Percentiles rank a stretch among this genome's conserved stretches.
Conservation (phyloP, 2,329 filamentous ascomycete genomes). For the Didymella glomerata region DNA sequence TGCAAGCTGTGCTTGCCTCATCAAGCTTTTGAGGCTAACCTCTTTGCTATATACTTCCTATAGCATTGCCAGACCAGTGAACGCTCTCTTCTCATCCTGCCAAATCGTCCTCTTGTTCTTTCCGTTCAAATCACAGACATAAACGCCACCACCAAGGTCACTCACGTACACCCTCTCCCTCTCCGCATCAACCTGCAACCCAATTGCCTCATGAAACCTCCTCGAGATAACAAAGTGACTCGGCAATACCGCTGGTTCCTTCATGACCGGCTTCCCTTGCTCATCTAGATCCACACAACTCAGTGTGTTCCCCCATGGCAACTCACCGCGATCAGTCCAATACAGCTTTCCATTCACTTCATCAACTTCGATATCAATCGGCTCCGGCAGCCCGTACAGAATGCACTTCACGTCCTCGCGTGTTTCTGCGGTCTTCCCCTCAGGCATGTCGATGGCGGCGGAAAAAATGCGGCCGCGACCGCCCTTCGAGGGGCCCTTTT, state of each 20-base stretch:
- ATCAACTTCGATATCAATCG: constrained; percentile 67
- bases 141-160: constrained; percentile 32
- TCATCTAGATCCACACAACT: constrained; percentile 49
- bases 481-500: constrained; percentile 65
- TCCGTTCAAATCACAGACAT: constrained; percentile 24
- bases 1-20: no score
- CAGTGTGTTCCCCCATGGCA: constrained; percentile 63
- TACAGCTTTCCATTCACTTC: constrained; percentile 58
- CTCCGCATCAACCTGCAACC: constrained; percentile 25
- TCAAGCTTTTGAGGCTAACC: not conserved
- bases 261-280: constrained; percentile 45
- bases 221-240: constrained; percentile 22
- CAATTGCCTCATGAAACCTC: constrained; percentile 37
- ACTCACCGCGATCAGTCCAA: constrained; percentile 69
- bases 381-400: constrained; percentile 37
- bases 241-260: constrained; percentile 1
- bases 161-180: constrained; percentile 24
- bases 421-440: constrained; percentile 12
- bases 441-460: constrained; percentile 57
- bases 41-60: not conserved
- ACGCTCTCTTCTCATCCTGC: constrained; percentile 17
- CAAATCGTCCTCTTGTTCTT: constrained; percentile 26
- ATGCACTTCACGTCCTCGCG: constrained; percentile 43
- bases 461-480: constrained; percentile 62
- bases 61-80: constrained; percentile 24